Evolutionary conservation across 2,329 filamentous ascomycete species (phyloP), one percentile per base, ranked within the genome.

Genomic region (Monosporascus sp.): DNA sequence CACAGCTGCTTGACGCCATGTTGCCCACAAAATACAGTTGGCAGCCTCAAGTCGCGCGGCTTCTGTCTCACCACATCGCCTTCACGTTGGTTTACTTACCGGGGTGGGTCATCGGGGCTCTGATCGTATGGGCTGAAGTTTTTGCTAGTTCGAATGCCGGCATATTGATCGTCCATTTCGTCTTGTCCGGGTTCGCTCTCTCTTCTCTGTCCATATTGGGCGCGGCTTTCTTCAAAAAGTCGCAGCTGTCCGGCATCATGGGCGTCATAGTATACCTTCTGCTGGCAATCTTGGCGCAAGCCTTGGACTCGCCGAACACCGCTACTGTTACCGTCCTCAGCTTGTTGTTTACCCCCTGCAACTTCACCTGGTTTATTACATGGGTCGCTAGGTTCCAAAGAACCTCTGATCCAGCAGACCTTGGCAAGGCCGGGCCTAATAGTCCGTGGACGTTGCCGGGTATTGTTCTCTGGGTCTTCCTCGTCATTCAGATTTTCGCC

Each of bases 1-100:
- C 89, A 5, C 89, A 91, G 57, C 76, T 97, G 27, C 83, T 97
- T 44, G 92, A 97, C 70, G 87, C 90, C 51, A 96, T 96, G 90
- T 92, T 94, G 77, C 87, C 89, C 1, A 89, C 89, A 52, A 78
- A 79, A 51, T 79, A 79, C 48, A 75, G 82, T 44, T 95, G 90
- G 89, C 79, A 90, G 63, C 84, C 88, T 9, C 89, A 93, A 70
- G 82, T 84, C 22, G 86, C 88, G 2, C 81, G 92, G n/a, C 77
- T 96, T 15, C 65, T 92, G 8, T 85, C 91, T 0, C 86, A 91
- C 55, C 90, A 96, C 65, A 67, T 94, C 25, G 83, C 90, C 0
- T 94, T 96, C 63, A 84, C 89, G 54, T 68, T 89, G 6, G 78
- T 96, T 22, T 96, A 96, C 63, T 68, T 88, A 2, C 90, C 90